phyloP scores from a whole-genome alignment of 2,329 filamentous ascomycete species.

The Zymoseptoria pseudotritici region DNA sequence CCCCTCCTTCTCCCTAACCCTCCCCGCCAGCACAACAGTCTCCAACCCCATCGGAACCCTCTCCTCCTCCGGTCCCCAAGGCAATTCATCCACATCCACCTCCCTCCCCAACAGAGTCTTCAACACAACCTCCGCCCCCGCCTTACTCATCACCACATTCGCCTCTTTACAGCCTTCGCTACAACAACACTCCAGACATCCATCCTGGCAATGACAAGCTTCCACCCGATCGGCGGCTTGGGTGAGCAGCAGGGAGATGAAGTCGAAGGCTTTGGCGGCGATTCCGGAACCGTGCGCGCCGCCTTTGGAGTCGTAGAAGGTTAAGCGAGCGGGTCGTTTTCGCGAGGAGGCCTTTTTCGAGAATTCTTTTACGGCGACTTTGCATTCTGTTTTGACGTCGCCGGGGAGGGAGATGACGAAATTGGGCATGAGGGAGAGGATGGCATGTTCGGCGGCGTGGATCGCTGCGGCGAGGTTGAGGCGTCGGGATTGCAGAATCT shows the following conservation, averaged over 20 bases:
- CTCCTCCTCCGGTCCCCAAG: constrained; percentile 71
- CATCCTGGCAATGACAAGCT: constrained; percentile 66
- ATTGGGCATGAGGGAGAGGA: constrained; percentile 79
- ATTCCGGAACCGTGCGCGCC: constrained; percentile 78
- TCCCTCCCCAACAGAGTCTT: constrained; percentile 66
- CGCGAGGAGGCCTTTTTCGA: constrained; percentile 56
- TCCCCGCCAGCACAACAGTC: constrained; percentile 68
- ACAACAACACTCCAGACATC: constrained; percentile 85
- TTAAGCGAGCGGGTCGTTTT: constrained; percentile 84
- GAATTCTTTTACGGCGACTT: constrained; percentile 81
- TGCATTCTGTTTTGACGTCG: constrained; percentile 92
- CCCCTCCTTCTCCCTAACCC: constrained; percentile 45
- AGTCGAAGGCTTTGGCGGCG: constrained; percentile 88
- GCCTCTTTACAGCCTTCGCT: constrained; percentile 75
- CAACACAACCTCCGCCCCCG: constrained; percentile 73
- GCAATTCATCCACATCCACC: constrained; percentile 75
- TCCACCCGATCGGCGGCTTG: constrained; percentile 72
- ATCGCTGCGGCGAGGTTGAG: constrained; percentile 84
- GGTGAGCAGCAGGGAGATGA: constrained; percentile 68
- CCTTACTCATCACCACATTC: constrained; percentile 91
- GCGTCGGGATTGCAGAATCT: constrained; percentile 64
- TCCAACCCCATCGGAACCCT: constrained; percentile 65
- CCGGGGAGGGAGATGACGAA: constrained; percentile 86
- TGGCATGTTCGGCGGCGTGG: constrained; percentile 87
- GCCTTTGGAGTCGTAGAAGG: constrained; percentile 93